Base-by-base conservation (phyloP, 495 filamentous ascomycete genomes). In the Lepraria neglecta region DNA sequence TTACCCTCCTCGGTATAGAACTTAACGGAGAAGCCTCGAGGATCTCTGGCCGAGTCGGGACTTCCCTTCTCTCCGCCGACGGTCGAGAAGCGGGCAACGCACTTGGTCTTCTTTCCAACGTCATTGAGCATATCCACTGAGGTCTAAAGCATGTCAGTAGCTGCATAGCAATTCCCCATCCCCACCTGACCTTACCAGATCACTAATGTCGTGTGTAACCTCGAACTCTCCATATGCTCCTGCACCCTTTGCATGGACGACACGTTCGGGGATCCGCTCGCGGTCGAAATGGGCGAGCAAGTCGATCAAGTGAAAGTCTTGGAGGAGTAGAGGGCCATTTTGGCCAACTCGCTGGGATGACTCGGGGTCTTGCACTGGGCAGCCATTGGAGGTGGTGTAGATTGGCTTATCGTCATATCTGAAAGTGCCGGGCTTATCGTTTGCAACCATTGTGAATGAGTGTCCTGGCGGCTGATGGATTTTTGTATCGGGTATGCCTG, bases 1-100 rank as follows among this genome's bases (percentile, higher is more conserved):
- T 90, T 90, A 11, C 87, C 87, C 66, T 94, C 87, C 31, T 87
- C 77, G 2, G 89, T 91, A 69, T 87, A 90, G 71, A 91, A 83
- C 76, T 89, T 89, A 72, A 88, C 73, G 12, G 82, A 77, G 67
- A 84, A 88, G 4, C 87, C 87, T 60, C 83, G 76, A 11, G 85
- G 81, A 73, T 89, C 86, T 7, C 87, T 78, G 1, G 81, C 77
- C 2, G 80, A 83, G 58, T 89, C 87, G 33, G 86, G 72, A 33
- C 82, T 85, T 17, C 85, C 87, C 62, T 81, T 77, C 69, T 87
- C 85, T 30, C 78, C 77, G 28, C 78, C 84, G 7, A 86, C 83
- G 4, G 86, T 89, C 0, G 85, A 87, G 62, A 89, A 80, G 4
- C 87, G 81, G 24, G 73, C 77, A 4, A 88, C 73, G 5, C 76